Evolutionary conservation across 768 basidiomycete species (phyloP), one percentile per base, ranked within the genome.

Genomic region (Hypsizygus marmoreus): DNA sequence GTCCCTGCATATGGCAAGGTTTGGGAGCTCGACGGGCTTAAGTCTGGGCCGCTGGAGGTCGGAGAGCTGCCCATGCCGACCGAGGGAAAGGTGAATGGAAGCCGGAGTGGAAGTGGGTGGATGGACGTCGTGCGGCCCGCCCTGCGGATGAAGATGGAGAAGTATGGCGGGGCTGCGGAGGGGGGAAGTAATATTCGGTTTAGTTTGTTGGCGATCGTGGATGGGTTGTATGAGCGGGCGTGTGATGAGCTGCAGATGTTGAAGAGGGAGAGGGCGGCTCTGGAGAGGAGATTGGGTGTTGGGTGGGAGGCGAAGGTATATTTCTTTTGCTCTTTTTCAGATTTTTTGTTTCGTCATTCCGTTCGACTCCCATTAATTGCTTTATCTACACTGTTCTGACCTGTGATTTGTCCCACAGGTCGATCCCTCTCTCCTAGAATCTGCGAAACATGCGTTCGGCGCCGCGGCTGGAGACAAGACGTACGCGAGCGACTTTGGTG

Each of bases 1-100:
- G 78, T 84, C 25, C 82, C 80, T 4, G 76, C 74, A 1, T 65
- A 74, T 54, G 81, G 81, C 6, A 81, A 82, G 51, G 81, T 84
- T n/a, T 86, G 82, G 82, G 82, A 86, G 60, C 73, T 86, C 40
- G 81, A 84, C 56, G 82, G 83, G 10, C 70, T 84, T 43, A 81
- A 80, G 47, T 70, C 75, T 1, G 82, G 79, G 0, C 81, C 83
- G 4, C 65, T 86, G 7, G 81, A 83, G 59, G 81, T 84, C 17
- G 82, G 82, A 29, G 81, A 82, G 54, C 57, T 82, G n/a, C 58
- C 67, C 12, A 37, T 30, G 32, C 35, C 45, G 10, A 22, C 53
- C 40, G 9, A 43, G 19, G 12, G 33, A 14, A 24, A 11, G 11
- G n/a, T n/a, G n/a, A n/a, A n/a, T n/a, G n/a, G 41, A 16, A 13